Base-by-base conservation (phyloP, 192 early-diverging fungal genomes). In the Entophlyctis helioformis region DNA sequence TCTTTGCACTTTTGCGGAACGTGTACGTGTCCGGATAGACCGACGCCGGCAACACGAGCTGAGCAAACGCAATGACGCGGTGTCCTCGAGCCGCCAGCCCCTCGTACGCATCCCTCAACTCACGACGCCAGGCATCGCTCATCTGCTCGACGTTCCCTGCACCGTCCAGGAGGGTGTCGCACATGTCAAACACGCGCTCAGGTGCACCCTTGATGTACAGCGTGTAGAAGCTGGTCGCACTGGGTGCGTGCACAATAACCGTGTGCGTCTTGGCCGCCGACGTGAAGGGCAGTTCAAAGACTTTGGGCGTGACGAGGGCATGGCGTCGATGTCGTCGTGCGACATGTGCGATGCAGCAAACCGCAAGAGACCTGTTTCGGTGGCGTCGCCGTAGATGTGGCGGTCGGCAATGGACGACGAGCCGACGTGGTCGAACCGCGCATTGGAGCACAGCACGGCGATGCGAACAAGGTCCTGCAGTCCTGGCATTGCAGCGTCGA, bases 261-360 rank as follows among this genome's bases (percentile, higher is more conserved):
- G 94, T 81, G 51, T 78, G 79, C 91, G 87, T 91, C 60, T 97
- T 97, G 77, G 83, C 91, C 23, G 63, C 83, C 21, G 85, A 87
- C 71, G 89, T 94, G 76, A 96, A 94, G 11, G 93, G 90, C 31
- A 94, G 80, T 64, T 94, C 92, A 67, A 92, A 86, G 51, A 90
- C 86, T 64, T 90, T 91, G 38, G 84, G 82, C 53, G 85, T 27
- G 40, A 34, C 15, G 79, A 74, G 27, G 53, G 44, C 21, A 67
- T 31, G 16, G 71, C 56, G 62, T 93, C 91, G 71, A 86, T 87
- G 47, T 85, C 70, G 10, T n/a, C n/a, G n/a, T n/a, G n/a, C n/a
- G 42, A 9, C 26, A 91, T 62, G 51, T 82, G 76, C 33, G 65
- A 52, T 19, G 79, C 73, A 3, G 91, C 87, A 61, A 86, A 86